Evolutionary conservation across 768 basidiomycete species (phyloP), one percentile per base, ranked within the genome.

Genomic region (Xanthoconium stramineum): DNA sequence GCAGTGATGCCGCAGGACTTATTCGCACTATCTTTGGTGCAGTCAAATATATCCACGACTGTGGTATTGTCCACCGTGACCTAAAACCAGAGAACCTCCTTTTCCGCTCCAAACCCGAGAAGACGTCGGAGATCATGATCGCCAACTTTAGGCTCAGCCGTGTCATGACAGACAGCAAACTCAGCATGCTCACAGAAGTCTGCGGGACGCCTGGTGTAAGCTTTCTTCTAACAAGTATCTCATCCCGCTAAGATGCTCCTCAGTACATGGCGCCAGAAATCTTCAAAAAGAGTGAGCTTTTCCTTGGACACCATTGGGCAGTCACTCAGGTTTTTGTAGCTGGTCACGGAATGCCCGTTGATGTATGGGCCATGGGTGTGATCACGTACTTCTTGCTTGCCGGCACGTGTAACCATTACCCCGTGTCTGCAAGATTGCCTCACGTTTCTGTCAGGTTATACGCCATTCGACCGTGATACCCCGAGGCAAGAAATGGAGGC

Each of bases 71-170:
- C 13, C 96, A 99, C 67, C 83, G 97, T 63, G 95, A 99, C 68
- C 76, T 99, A 58, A 99, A 99, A 74, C 96, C 96, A 5, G 96
- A 99, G 76, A 99, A 99, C 74, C 83, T 99, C 24, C 80, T 99
- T 33, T 99, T 98, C 85, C 86, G 91, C 55, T 87, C 89, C 15
- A 80, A 83, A 61, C 88, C 83, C 6, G 94, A 98, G 71, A 66
- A 68, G 33, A 91, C 93, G 40, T 88, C 94, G 15, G 94, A 96
- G 66, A 88, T 99, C 65, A 91, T 97, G 86, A 86, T 99, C 55
- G 96, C 96, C 0, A 96, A 99, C 72, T 99, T 99, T 69, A 96
- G 95, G 17, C 80, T 97, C 56, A 88, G 88, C 67, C 85, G 93
- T 35, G 82, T 98, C 40, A 89, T 98, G 81, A 87, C 95, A 36